Evolutionary conservation across 805 yeast species (phyloP).

Genomic region (Komagataella mondaviorum): DNA sequence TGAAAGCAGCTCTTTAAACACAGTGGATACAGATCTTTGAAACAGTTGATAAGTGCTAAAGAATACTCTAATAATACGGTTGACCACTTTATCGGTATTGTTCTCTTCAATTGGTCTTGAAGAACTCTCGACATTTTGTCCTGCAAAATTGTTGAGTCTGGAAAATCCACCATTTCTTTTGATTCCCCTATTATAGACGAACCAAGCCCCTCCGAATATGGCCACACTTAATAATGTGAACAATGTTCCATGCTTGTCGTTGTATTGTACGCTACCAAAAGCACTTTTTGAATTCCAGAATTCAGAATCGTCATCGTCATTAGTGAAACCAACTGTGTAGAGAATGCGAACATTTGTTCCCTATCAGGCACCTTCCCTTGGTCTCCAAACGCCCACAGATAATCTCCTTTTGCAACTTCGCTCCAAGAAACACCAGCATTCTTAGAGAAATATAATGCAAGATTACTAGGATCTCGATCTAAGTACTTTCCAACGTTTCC

Average conservation of each 20-base stretch:
- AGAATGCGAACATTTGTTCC: constrained; percentile 43
- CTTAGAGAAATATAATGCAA: constrained; percentile 55
- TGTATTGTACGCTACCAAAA: constrained; percentile 52
- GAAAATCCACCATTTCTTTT: constrained; percentile 66
- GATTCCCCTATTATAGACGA: constrained; percentile 71
- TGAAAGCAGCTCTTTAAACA: neutral
- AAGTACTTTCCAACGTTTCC: constrained; percentile 77
- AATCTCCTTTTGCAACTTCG: constrained; percentile 58
- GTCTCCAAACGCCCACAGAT: constrained; percentile 95
- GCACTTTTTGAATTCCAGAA: constrained; percentile 56
- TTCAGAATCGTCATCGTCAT: constrained; percentile 42
- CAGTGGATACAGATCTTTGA: neutral
- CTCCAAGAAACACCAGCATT: constrained; percentile 93
- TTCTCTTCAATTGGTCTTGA: constrained; percentile 44
- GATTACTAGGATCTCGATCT: constrained; percentile 28
- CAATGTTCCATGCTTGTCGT: constrained; percentile 69
- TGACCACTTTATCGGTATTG: constrained; percentile 42
- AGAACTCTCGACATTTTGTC: constrained; percentile 57
- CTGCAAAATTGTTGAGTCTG: constrained; percentile 74
- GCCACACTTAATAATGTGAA: constrained; percentile 55
- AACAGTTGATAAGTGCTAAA: neutral
- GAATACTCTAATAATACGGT: constrained; percentile 31
- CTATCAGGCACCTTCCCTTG: constrained; percentile 62
- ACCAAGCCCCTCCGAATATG: constrained; percentile 38
- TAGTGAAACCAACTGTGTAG: constrained; percentile 11